Base-by-base conservation (phyloP, 148 eudicot species). In the Simmondsia chinensis region DNA sequence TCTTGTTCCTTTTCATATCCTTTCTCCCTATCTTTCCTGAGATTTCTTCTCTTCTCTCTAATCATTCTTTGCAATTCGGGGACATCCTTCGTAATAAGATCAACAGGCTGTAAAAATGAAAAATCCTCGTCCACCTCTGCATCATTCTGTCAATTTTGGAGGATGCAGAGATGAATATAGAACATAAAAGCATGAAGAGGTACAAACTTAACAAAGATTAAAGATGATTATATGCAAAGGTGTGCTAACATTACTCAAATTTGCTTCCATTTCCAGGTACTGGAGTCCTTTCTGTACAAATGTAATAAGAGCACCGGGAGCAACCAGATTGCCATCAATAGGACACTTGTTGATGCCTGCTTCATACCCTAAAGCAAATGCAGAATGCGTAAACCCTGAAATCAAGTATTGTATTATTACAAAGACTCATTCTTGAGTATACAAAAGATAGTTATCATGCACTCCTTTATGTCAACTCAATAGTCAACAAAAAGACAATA, bases 231-330 rank as follows among this genome's bases (percentile, higher is more conserved):
- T 66, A 46, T 23, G 21, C 25, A 40, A 23, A 63, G 54, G 61
- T 46, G 63, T 40, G 48, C 80, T 52, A 36, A 77, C 85, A 64
- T 64, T 71, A 60, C 61, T 74, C 76, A 80, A 44, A 44, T 80
- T 80, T 12, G 85, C 85, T 72, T 80, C 85, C 82, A 84, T 57
- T 60, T 84, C 94, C 31, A 74, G 50, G 63, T 71, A 84, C 54
- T 72, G 89, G 39, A 84, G 54, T 64, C 94, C 94, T 55, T 76
- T 76, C 52, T 77, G 88, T 20, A 84, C 60, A 50, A 80, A 52
- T 31, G 68, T 80, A 29, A 84, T 60, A 5, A 84, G 77, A 51
- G 89, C 77, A 50, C 67, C 77, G 9, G 79, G 79, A 21, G 85
- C 88, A 72, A 84, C 80, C 41, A 71, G 43, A 65, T 74, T 74